Conservation (phyloP, 2,329 filamentous ascomycete genomes). For the Aspergillus viridinutans region DNA sequence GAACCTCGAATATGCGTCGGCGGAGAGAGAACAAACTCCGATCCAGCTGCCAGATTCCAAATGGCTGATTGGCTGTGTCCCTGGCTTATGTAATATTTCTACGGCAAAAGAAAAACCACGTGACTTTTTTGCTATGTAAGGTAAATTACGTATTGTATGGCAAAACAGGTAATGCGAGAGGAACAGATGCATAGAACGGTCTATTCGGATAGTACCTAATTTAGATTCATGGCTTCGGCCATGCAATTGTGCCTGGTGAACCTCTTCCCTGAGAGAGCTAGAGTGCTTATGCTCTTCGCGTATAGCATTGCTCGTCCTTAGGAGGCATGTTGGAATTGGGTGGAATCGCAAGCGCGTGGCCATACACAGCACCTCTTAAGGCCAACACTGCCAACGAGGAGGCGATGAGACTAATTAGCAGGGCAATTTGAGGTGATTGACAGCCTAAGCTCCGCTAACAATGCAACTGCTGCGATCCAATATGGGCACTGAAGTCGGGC, state of each 20-base stretch:
- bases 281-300: not conserved
- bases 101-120: not conserved
- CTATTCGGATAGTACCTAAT: not conserved
- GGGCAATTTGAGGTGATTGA: not conserved
- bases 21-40: slow-evolving; percentile 24
- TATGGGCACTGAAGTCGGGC: slow-evolving; percentile 1
- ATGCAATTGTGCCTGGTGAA: not conserved
- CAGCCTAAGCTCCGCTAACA: not conserved
- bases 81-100: not conserved
- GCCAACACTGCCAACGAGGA: not conserved
- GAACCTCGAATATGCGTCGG: slow-evolving; percentile 19
- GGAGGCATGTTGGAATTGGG: not conserved
- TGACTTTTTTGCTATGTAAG: not conserved
- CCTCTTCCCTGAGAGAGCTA: not conserved
- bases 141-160: not conserved
- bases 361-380: not conserved
- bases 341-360: not conserved
- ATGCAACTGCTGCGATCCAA: not conserved
- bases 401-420: not conserved
- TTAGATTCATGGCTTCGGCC: not conserved
- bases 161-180: not conserved
- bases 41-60: slow-evolving; percentile 10
- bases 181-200: not conserved
- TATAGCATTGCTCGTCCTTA: not conserved
- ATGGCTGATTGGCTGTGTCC: not conserved